These are phyloP conservation scores for Yarrowia sp. DNA, from an alignment of 805 yeast genomes.

Conservation along the genomic window DNA sequence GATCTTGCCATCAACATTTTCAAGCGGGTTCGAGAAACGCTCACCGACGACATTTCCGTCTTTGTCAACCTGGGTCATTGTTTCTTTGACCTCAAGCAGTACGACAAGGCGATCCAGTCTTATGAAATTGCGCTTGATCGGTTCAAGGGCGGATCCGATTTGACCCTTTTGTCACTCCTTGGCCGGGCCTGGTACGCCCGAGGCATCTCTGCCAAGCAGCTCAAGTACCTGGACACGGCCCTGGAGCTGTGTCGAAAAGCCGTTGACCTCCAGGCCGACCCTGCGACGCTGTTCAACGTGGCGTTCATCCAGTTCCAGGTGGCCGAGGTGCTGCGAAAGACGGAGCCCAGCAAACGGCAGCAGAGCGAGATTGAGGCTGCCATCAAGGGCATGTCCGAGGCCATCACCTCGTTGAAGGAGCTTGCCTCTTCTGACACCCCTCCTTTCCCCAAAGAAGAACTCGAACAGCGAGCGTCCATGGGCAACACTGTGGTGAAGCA, in stretches of 20 bases:
- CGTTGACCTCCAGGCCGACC: conserved; percentile 52
- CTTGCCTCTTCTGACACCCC: conserved; percentile 67
- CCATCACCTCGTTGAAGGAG: conserved; percentile 64
- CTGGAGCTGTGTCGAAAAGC: conserved; percentile 70
- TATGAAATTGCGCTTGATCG: conserved; percentile 80
- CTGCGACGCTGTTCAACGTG: conserved; percentile 72
- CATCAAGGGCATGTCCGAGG: conserved; percentile 63
- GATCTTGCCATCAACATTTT: conserved; percentile 84
- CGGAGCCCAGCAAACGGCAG: conserved; percentile 64
- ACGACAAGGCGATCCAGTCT: conserved; percentile 81
- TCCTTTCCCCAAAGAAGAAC: conserved; percentile 79
- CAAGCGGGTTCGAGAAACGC: conserved; percentile 86
- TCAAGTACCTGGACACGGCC: conserved; percentile 65
- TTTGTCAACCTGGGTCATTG: conserved; percentile 90
- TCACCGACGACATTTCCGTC: conserved; percentile 75
- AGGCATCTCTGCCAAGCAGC: conserved; percentile 70
- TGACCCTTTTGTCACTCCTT: conserved; percentile 70
- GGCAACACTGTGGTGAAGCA: conserved; percentile 80
- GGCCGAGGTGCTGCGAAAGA: conserved; percentile 79
- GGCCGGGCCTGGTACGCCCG: conserved; percentile 90
- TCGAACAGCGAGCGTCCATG: conserved; percentile 84
- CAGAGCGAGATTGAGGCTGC: conserved; percentile 66
- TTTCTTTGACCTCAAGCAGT: conserved; percentile 80
- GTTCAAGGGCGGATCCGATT: conserved; percentile 65
- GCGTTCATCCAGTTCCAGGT: conserved; percentile 86